These are phyloP conservation scores for Lichenothelia convexa DNA, from an alignment of 495 filamentous ascomycete genomes.

Conservation along the genomic window DNA sequence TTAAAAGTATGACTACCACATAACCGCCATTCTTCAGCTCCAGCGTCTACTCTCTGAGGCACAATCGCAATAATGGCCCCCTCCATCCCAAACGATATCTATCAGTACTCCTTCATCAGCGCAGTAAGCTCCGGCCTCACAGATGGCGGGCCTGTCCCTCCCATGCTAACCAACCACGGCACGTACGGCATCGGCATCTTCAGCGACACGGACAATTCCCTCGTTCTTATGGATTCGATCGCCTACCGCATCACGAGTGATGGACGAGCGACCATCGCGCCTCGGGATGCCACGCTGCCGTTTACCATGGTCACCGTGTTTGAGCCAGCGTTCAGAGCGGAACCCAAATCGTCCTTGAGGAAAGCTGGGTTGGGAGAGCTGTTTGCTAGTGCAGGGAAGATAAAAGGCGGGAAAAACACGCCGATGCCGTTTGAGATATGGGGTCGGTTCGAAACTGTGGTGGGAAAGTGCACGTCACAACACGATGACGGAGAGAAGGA, in stretches of 20 bases:
- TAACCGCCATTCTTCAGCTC: no score
- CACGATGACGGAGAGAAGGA: no score
- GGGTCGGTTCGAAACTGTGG: conserved; percentile 7
- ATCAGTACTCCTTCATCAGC: conserved; percentile 11
- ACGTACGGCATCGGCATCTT: conserved; percentile 13
- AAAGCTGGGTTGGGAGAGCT: conserved; percentile 2
- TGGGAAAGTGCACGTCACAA: no score
- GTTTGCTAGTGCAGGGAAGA: conserved; percentile 1
- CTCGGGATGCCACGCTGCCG: conserved; percentile 6
- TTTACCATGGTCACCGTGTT: conserved; percentile 13
- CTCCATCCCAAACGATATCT: conserved; percentile 14
- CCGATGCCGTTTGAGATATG: conserved; percentile 9
- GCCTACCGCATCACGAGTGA: conserved; percentile 6
- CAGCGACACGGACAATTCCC: conserved; percentile 5
- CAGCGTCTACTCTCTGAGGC: no score
- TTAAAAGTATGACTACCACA: no score
- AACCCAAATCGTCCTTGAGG: not conserved
- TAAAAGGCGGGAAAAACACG: conserved; percentile 7
- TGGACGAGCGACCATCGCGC: conserved; percentile 7
- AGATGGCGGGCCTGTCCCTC: conserved; percentile 8
- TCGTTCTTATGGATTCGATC: conserved; percentile 10
- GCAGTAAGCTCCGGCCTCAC: conserved; percentile 10
- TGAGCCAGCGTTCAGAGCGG: conserved; percentile 4
- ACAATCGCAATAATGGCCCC: conserved; percentile 8
- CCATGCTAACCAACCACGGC: conserved; percentile 11